Percentiles rank a stretch among this genome's conserved stretches.
Conservation (phyloP, 164 flowering plant species). For the Berberis vulgaris region DNA sequence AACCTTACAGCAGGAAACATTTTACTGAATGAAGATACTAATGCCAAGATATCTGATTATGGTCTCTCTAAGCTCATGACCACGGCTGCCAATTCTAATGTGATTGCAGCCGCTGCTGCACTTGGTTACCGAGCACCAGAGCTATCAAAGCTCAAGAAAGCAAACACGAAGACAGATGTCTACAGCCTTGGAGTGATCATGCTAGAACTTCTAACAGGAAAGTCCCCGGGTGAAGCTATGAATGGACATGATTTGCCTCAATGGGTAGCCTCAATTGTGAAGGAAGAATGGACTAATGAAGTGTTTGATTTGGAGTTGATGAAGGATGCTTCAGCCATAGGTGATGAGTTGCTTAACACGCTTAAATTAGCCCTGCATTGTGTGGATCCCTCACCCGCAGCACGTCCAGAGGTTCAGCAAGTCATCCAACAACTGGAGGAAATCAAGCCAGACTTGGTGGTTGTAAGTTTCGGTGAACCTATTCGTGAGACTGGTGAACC, state of each 20-base stretch:
- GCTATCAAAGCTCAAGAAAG: conserved; percentile 68
- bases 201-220: conserved; percentile 88
- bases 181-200: conserved; percentile 95
- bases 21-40: conserved; percentile 59
- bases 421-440: conserved; percentile 73
- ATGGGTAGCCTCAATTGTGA: conserved; percentile 95
- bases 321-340: conserved; percentile 47
- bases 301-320: conserved; percentile 89
- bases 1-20: conserved; percentile 80
- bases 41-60: conserved; percentile 66
- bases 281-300: conserved; percentile 97
- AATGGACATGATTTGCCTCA: conserved; percentile 83
- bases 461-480: too few relatives aligned
- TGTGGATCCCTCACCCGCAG: conserved; percentile 74
- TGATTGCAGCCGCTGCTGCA: conserved; percentile 73
- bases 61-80: conserved; percentile 86
- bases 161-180: conserved; percentile 69
- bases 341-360: conserved; percentile 79
- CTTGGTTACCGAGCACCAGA: conserved; percentile 92
- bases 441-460: conserved; percentile 38
- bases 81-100: conserved; percentile 49
- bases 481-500: too few relatives aligned
- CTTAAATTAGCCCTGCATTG: conserved; percentile 85
- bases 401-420: conserved; percentile 66
- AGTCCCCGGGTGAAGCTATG: conserved; percentile 70